Evolutionary conservation across 2,329 filamentous ascomycete genomes (phyloP), one percentile per base, ranked within the genome.

Genomic region (Cladorrhinum sp.): DNA sequence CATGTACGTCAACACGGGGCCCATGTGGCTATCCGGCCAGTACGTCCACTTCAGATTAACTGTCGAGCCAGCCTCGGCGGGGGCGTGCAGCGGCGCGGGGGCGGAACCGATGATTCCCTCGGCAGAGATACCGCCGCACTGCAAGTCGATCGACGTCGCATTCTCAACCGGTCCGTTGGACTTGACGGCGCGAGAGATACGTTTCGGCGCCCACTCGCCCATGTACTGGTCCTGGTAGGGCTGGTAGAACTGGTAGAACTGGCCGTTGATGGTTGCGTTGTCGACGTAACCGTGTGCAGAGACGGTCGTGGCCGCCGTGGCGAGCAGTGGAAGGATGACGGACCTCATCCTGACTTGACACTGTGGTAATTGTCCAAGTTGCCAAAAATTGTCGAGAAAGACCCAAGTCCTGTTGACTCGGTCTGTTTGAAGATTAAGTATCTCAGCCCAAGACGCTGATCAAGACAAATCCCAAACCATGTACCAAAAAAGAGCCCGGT

Each of bases 1-100:
- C 82, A 86, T 83, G 66, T 85, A 86, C 0, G 83, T 85, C 54
- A 85, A 72, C 0, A 79, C 69, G 1, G 83, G 82, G 0, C 83
- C 83, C 45, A 81, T 75, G 58, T 84, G 81, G 7, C 73, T 77
- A 5, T 77, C 75, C 0, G 76, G 75, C 76, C 77, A 79, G 2
- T 76, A 65, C 3, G 82, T 85, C 83, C 84, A 86, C 53, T 73
- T 72, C 2, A 86, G 74, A 22, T 76, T 78, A 27, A 85, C 80
- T 0, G 75, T 77, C 2, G 77, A 80, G 1, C 83, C 83, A 1
- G 83, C 81, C 7, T 77, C 75, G 2, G 75, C 82, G 0, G 78
- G 72, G 1, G 81, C 83, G 62, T 83, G 81, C 0, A 85, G 75
- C 1, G 79, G 69, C 0, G 83, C 84, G 7, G 83, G 83, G 48